Percentiles rank a stretch among this genome's conserved stretches.
These are phyloP conservation scores for Aspergillus persii DNA, from an alignment of 2,329 filamentous ascomycete genomes.

Conservation along the genomic window DNA sequence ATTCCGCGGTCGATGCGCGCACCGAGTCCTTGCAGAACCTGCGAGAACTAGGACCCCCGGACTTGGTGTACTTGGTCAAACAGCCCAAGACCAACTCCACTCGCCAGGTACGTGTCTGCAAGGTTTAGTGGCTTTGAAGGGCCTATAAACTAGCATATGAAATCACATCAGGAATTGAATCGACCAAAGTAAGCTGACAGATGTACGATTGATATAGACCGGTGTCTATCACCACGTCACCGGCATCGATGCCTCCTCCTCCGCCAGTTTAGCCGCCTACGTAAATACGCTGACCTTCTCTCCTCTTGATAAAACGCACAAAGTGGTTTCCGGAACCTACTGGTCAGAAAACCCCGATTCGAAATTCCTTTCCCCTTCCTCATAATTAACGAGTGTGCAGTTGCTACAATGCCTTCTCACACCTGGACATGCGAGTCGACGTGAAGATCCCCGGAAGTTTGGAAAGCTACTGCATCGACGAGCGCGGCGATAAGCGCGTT, in stretches of 20 bases:
- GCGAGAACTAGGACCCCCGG: conserved; percentile 90
- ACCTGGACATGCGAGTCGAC: conserved; percentile 96
- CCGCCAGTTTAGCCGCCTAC: conserved; percentile 93
- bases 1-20: conserved; percentile 79
- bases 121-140: background rate
- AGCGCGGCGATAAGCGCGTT: conserved; percentile 90
- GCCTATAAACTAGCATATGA: background rate
- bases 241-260: conserved; percentile 94
- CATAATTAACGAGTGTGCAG: conserved; percentile 36
- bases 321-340: conserved; percentile 91
- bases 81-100: conserved; percentile 59
- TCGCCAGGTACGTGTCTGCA: conserved; percentile 51
- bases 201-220: conserved; percentile 52
- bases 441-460: conserved; percentile 95
- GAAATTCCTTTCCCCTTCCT: background rate
- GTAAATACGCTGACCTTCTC: conserved; percentile 96
- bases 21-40: conserved; percentile 83
- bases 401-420: conserved; percentile 99
- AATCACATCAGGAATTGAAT: background rate
- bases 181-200: background rate
- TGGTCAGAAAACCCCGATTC: conserved; percentile 58
- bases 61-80: conserved; percentile 93
- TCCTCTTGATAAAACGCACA: conserved; percentile 77
- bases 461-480: conserved; percentile 96
- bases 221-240: conserved; percentile 98